Conservation (phyloP, 2,329 filamentous ascomycete species). For the Ceratocystis smalleyi region DNA sequence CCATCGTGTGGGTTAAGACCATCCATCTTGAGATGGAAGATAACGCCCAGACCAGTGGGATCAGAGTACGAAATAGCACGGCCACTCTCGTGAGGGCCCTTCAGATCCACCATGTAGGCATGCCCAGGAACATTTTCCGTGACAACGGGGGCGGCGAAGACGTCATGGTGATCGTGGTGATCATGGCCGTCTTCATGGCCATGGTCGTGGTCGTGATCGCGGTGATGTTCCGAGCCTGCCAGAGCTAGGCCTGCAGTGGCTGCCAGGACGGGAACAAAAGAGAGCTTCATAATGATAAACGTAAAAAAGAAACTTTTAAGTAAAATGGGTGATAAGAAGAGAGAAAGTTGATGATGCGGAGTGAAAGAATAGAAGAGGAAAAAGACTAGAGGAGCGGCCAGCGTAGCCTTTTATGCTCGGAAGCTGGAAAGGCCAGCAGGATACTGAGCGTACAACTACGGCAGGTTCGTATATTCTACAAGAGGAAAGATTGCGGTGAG, state of each 20-base stretch:
- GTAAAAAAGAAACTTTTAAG: background rate
- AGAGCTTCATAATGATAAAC: constrained; percentile 10
- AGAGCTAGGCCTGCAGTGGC: background rate
- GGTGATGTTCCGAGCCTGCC: background rate
- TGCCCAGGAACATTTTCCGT: constrained; percentile 8
- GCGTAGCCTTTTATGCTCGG: background rate
- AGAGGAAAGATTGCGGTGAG: background rate
- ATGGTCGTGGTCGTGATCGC: background rate
- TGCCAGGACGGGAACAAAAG: constrained; percentile 1
- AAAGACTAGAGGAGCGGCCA: background rate
- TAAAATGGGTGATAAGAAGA: background rate
- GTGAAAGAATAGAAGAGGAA: background rate
- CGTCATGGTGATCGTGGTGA: background rate
- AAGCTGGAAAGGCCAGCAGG: background rate
- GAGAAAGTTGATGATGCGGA: background rate
- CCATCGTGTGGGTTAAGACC: constrained; percentile 12
- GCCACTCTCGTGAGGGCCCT: constrained; percentile 6
- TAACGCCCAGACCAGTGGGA: constrained; percentile 14
- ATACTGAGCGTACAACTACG: background rate
- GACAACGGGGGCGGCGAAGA: constrained; percentile 1
- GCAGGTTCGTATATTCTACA: background rate
- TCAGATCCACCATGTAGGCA: constrained; percentile 14
- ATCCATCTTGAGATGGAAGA: constrained; percentile 14
- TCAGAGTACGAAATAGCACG: constrained; percentile 15
- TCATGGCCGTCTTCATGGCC: background rate